These are phyloP conservation scores for Wickerhamiella slavikovae DNA, from an alignment of 805 yeast genomes.

Conservation along the genomic window DNA sequence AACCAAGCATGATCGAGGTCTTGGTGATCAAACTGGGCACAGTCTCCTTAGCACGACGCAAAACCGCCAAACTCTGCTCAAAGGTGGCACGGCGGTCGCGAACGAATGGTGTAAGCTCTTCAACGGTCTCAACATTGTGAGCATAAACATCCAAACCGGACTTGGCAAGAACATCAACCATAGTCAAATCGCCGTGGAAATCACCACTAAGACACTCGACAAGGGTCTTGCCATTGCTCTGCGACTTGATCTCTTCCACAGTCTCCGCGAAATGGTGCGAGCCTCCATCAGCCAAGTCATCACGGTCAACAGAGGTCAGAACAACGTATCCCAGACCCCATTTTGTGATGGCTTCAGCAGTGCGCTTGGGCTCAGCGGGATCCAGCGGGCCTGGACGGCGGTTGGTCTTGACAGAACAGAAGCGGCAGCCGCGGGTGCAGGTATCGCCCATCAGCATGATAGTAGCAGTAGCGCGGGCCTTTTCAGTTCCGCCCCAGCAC, in stretches of 20 bases:
- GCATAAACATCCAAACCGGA: constrained; percentile 94
- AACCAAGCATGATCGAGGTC: constrained; percentile 88
- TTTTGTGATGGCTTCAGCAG: constrained; percentile 89
- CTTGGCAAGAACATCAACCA: constrained; percentile 58
- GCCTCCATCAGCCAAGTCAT: constrained; percentile 86
- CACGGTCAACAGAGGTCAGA: constrained; percentile 92
- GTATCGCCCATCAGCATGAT: constrained; percentile 97
- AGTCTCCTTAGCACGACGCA: constrained; percentile 59
- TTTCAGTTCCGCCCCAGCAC: constrained; percentile 93
- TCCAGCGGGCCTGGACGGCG: constrained; percentile 76
- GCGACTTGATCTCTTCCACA: constrained; percentile 59
- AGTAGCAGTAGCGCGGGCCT: constrained; percentile 88
- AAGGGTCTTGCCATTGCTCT: constrained; percentile 66
- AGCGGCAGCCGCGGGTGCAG: constrained; percentile 97
- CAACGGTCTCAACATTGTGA: constrained; percentile 92
- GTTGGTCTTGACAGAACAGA: constrained; percentile 89
- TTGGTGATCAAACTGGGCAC: constrained; percentile 67
- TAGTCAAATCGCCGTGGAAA: constrained; percentile 71
- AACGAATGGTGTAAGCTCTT: constrained; percentile 79
- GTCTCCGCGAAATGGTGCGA: constrained; percentile 79
- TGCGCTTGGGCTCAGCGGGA: constrained; percentile 91
- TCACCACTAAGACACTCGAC: constrained; percentile 94
- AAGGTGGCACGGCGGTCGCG: constrained; percentile 95
- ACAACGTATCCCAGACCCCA: constrained; percentile 99
- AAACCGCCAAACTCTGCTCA: constrained; percentile 63